Evolutionary conservation across 441 rosid genomes (phyloP).

Genomic region (Omphalea diandra): DNA sequence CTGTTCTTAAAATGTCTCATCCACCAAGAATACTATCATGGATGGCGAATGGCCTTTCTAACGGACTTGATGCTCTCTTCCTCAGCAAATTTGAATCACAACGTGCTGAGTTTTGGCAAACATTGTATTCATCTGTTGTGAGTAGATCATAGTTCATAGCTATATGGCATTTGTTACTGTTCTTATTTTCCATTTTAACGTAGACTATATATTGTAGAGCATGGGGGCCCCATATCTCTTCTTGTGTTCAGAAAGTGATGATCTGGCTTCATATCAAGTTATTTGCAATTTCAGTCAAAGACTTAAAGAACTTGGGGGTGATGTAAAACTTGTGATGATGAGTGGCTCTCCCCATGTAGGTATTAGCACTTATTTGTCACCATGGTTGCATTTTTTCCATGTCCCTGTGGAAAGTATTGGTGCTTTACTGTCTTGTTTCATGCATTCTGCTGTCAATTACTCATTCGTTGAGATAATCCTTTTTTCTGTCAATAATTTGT

Average conservation of each 20-base stretch:
- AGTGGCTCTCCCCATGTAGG: conserved; percentile 91
- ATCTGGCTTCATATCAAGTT: conserved; percentile 73
- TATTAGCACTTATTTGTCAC: conserved; percentile 4
- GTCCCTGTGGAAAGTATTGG: not conserved
- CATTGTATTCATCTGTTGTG: conserved; percentile 82
- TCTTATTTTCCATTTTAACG: not conserved
- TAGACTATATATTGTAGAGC: conserved; percentile 40
- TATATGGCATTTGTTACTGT: not conserved
- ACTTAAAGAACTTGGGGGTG: conserved; percentile 71
- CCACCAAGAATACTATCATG: conserved; percentile 71
- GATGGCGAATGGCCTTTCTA: conserved; percentile 70
- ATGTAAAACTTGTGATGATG: conserved; percentile 75
- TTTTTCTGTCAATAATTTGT: conserved; percentile 1
- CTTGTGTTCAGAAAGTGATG: conserved; percentile 73
- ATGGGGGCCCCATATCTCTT: conserved; percentile 81
- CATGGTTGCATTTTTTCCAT: not conserved
- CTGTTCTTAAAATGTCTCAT: conserved; percentile 59
- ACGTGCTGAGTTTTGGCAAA: conserved; percentile 95
- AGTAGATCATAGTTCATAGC: conserved; percentile 29
- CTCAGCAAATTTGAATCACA: conserved; percentile 82
- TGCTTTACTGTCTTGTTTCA: not conserved
- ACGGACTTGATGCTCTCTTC: conserved; percentile 80
- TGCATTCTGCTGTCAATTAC: not conserved
- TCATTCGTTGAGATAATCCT: not conserved
- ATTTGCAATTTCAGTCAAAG: conserved; percentile 70